Evolutionary conservation across 768 basidiomycete species (phyloP), one percentile per base, ranked within the genome.

Genomic region (Cyclocybe cylindracea): DNA sequence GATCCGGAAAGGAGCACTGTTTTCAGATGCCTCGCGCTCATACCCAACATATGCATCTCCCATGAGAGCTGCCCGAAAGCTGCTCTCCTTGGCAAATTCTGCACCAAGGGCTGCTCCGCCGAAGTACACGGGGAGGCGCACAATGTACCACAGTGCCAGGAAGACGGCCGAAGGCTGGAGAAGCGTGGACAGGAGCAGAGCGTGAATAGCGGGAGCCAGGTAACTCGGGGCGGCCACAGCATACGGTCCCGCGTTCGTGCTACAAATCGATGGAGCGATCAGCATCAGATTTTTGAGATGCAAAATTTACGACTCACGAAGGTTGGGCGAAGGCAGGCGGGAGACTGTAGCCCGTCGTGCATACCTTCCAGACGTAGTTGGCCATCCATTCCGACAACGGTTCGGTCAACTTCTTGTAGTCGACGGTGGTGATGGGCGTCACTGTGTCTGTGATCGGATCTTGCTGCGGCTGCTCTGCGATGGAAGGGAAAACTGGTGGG

Each of bases 341-440:
- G 46, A 90, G 70, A 58, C 79, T 78, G 50, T 84, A 74, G 40
- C 82, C 84, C n/a, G 85, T 86, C 11, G 86, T 87, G 64, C 89
- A 90, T 40, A 84, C 83, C 65, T 87, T 89, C 90, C 90, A 92
- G 11, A 90, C 83, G 62, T 87, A 92, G 46, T 77, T 77, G 39
- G 87, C 85, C 18, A 91, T 70, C 90, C 90, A 92, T 51, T 87
- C 85, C 3, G 90, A 80, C 54, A 92, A 73, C 13, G 89, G 89
- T 46, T 89, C 87, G 0, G 86, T 82, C 8, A 91, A 75, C 61
- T 83, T 87, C 74, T 79, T 85, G 74, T 90, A 91, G 7, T 76
- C 72, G 18, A 71, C 60, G 9, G 79, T 78, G 36, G 85, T 78
- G 57, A 74, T 76, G 10, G 80, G 76, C 29, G 79, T 75, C 36